Base-by-base conservation (phyloP, 2,329 filamentous ascomycete genomes). In the Dactylellina drechsleri region DNA sequence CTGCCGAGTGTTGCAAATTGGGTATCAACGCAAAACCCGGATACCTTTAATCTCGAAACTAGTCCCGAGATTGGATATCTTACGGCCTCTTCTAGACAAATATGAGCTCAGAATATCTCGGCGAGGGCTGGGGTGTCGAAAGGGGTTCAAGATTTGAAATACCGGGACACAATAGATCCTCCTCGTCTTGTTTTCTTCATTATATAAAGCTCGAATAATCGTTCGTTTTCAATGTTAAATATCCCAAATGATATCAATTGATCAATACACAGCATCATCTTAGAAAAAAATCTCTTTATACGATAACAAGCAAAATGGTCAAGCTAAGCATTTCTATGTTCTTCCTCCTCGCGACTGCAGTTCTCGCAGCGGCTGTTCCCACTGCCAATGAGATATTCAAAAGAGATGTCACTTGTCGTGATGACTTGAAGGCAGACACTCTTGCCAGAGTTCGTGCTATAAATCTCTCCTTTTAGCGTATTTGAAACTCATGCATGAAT, bases 371-470 rank as follows among this genome's bases (percentile, higher is more conserved):
- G 7, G 59, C 59, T 43, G 47, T 18, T 2, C 59, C 59, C 26
- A 31, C 59, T 41, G 1, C 59, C 20, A 23, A 18, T 20, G 31
- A 53, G 8, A 18, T 52, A n/a, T 58, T 58, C 36, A 13, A 36
- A 4, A 45, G 54, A 58, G 59, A 64, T 23, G 59, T 53, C 26
- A 43, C 26, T 26, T 64, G 59, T 20, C 45, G 59, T 2, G 59
- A 64, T 16, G 59, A 64, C 23, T 20, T 64, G 15, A 6, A 20
- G 15, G 2, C 23, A 18, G 23, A 15, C 5, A 2, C 47, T 40
- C 59, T 64, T 16, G 59, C 59, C 26, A 26, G 47, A 1, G 59
- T 64, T 41, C 6, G 59, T 23, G 53, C 12, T 6, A 47, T 47
- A 1, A 1, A 15, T 47, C 28, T 8, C 28, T 36, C 13, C 59